Conservation (phyloP, 768 basidiomycete species). For the Boletus patriciae region DNA sequence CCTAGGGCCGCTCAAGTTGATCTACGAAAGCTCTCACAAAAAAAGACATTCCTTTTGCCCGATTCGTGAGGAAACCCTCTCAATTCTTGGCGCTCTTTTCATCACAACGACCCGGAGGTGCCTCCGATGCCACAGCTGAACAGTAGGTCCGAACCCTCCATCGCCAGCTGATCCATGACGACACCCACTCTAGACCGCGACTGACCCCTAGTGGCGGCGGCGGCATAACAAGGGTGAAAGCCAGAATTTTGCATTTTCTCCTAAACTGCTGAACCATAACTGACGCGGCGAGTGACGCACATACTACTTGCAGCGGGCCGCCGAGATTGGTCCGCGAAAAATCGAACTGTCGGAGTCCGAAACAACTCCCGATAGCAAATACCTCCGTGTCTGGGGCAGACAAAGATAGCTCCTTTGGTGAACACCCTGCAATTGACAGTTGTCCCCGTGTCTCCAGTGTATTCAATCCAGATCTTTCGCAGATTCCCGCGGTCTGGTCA, state of each 20-base stretch:
- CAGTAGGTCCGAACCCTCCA: neutral
- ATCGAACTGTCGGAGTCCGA: neutral
- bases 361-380: neutral
- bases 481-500: conserved; percentile 3
- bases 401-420: conserved; percentile 8
- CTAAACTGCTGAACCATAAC: neutral
- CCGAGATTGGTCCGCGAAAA: conserved; percentile 8
- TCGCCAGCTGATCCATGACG: neutral
- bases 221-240: neutral
- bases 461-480: conserved; percentile 5
- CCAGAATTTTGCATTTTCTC: neutral
- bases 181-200: neutral
- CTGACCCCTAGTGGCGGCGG: neutral
- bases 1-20: neutral
- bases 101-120: neutral
- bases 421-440: neutral
- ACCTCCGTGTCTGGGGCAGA: neutral
- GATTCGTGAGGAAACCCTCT: neutral
- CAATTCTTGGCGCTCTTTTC: neutral
- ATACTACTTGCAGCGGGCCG: neutral
- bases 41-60: neutral
- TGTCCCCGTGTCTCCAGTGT: conserved; percentile 5
- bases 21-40: neutral
- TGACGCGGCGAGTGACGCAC: neutral
- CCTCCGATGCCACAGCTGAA: neutral